These are phyloP conservation scores for Dioscorea zingiberensis DNA, from an alignment of 106 monocot genomes.

Conservation along the genomic window DNA sequence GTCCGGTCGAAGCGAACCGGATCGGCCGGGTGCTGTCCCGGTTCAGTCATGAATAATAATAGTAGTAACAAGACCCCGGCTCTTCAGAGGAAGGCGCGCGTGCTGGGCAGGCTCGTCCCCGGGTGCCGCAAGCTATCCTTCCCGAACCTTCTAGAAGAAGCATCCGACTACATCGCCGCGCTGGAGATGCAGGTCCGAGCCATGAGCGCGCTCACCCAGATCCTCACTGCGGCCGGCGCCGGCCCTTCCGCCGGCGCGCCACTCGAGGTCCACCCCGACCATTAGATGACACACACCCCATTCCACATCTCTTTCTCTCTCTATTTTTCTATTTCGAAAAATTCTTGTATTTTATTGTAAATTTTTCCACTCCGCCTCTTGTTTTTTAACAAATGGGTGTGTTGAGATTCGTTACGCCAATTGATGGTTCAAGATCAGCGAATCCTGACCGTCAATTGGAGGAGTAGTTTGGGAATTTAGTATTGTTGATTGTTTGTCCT, in stretches of 20 bases:
- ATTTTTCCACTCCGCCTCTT: neutral
- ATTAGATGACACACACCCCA: neutral
- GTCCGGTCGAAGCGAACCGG: neutral
- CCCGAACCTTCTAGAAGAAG: slow-evolving; percentile 65
- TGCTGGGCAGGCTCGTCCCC: slow-evolving; percentile 72
- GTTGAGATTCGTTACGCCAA: too few species aligned
- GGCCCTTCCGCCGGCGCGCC: neutral
- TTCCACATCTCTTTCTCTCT: neutral
- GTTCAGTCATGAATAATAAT: too few species aligned
- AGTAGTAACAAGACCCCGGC: slow-evolving; percentile 9
- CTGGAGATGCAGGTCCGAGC: slow-evolving; percentile 93
- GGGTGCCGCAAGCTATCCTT: slow-evolving; percentile 78
- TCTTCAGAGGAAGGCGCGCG: slow-evolving; percentile 44
- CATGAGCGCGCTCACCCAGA: slow-evolving; percentile 59
- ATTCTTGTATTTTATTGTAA: slow-evolving; percentile 8
- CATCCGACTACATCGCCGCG: slow-evolving; percentile 86
- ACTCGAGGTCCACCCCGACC: neutral
- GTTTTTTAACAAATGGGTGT: neutral
- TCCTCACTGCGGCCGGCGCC: slow-evolving; percentile 30
- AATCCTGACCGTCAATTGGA: too few species aligned
- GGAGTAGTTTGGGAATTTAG: too few species aligned
- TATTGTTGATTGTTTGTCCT: too few species aligned
- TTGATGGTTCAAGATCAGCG: too few species aligned
- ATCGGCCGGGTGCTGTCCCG: neutral
- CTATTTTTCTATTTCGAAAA: neutral